phyloP scores from a whole-genome alignment of 2,329 filamentous ascomycete genomes.

The Fusarium sp. region DNA sequence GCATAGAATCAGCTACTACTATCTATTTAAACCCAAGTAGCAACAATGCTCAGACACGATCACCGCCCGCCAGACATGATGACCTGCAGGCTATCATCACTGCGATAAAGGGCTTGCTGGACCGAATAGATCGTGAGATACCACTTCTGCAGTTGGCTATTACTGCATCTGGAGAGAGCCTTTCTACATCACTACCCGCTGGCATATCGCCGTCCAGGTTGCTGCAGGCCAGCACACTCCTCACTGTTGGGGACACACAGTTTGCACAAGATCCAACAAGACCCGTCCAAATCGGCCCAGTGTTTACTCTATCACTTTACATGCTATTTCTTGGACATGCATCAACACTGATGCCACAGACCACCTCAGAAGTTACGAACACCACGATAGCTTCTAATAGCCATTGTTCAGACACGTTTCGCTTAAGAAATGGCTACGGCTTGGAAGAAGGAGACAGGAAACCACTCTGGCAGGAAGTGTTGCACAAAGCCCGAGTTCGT shows the following conservation, averaged over 20 bases:
- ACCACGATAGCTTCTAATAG: background rate
- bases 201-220: conserved; percentile 91
- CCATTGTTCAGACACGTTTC: background rate
- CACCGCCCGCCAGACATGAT: conserved; percentile 61
- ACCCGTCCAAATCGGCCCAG: conserved; percentile 86
- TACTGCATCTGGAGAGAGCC: conserved; percentile 88
- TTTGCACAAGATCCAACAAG: conserved; percentile 75
- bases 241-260: conserved; percentile 87
- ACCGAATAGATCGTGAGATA: conserved; percentile 89
- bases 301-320: conserved; percentile 89
- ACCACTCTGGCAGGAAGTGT: conserved; percentile 93
- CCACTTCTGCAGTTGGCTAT: conserved; percentile 94
- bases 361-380: conserved; percentile 4
- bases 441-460: conserved; percentile 63
- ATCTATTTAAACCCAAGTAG: conserved; percentile 66
- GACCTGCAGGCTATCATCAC: conserved; percentile 78
- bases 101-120: conserved; percentile 81
- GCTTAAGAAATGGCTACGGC: conserved; percentile 42
- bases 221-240: conserved; percentile 90
- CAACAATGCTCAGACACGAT: conserved; percentile 56
- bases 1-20: conserved; percentile 77
- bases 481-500: conserved; percentile 91
- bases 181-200: conserved; percentile 82
- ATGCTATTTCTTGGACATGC: conserved; percentile 93
- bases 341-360: conserved; percentile 46